Evolutionary conservation across 2,329 filamentous ascomycete species (phyloP), one percentile per base, ranked within the genome.

Genomic region (Geosmithia morbida): DNA sequence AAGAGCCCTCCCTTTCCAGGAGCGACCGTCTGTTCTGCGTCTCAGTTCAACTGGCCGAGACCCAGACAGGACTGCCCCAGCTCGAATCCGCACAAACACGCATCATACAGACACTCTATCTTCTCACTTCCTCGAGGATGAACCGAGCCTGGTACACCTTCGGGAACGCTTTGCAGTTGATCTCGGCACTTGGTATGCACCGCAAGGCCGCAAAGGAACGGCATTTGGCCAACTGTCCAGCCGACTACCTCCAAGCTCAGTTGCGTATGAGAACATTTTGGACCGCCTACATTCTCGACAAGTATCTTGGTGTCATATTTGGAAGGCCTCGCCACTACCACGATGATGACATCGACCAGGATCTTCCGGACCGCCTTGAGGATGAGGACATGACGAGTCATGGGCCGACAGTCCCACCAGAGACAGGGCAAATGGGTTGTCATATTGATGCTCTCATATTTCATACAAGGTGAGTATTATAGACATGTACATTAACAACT

Each of bases 261-360:
- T 66, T 63, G 46, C 60, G 66, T 1, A 59, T 62, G 19, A 56
- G 67, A 1, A 67, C 77, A 0, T 82, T 84, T 46, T 83, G 79
- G 80, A 76, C 74, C 30, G 74, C 75, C 0, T 83, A 83, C 54
- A 75, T 71, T 14, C 61, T 83, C 2, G 79, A 83, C 55, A 78
- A 75, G 46, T 83, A 83, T 51, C 65, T 84, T 16, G 77, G 77
- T 46, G 73, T 76, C 20, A 73, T 77, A 45, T 67, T 82, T 13
- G 79, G 79, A 2, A 66, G 79, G 17, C 79, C 80, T 1, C 61
- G 74, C 10, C 69, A 77, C 2, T 75, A 82, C 45, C 79, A 79
- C 49, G 76, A 82, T 44, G 77, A 81, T 43, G 77, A 81, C 48
- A 79, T 82, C 45, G 78, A 82, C 50, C 75, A 81, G 51, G 69